Conservation (phyloP, 2,329 filamentous ascomycete genomes). For the Tolypocladium tropicale region DNA sequence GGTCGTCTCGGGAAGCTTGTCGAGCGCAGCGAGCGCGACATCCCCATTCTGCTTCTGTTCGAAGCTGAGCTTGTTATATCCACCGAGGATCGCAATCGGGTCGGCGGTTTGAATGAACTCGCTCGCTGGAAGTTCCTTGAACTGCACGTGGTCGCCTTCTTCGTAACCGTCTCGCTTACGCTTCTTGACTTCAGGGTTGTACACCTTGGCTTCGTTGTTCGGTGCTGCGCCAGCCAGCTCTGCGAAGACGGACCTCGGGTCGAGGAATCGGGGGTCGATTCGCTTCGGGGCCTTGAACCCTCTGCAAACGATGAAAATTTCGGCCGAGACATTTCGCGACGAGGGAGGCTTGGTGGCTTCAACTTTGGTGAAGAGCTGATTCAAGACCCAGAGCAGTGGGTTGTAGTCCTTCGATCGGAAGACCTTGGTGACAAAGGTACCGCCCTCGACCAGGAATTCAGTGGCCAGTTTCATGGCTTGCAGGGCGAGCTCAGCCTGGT, state of each 20-base stretch:
- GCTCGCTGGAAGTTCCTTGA: conserved; percentile 77
- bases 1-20: conserved; percentile 80
- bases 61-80: conserved; percentile 76
- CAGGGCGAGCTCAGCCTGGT: conserved; percentile 85
- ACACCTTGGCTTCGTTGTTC: conserved; percentile 97
- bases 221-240: conserved; percentile 77
- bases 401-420: conserved; percentile 98
- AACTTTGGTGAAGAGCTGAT: conserved; percentile 89
- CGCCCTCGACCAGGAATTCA: conserved; percentile 81
- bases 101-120: conserved; percentile 92
- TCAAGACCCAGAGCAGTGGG: conserved; percentile 90
- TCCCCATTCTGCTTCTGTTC: conserved; percentile 71
- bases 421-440: conserved; percentile 93
- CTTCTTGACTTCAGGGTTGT: conserved; percentile 96
- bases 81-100: conserved; percentile 84
- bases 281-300: conserved; percentile 93
- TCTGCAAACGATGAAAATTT: conserved; percentile 96
- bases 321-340: conserved; percentile 89
- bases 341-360: conserved; percentile 97
- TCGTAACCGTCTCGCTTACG: conserved; percentile 96
- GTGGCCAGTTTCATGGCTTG: conserved; percentile 89
- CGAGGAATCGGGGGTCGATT: conserved; percentile 85
- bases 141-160: conserved; percentile 87
- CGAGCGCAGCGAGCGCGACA: conserved; percentile 74
- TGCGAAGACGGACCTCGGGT: conserved; percentile 82